Percentiles rank a stretch among this genome's conserved stretches.
Evolutionary conservation across 352 stramenopile species (phyloP).

Genomic region (Phytopythium ostracodes): DNA sequence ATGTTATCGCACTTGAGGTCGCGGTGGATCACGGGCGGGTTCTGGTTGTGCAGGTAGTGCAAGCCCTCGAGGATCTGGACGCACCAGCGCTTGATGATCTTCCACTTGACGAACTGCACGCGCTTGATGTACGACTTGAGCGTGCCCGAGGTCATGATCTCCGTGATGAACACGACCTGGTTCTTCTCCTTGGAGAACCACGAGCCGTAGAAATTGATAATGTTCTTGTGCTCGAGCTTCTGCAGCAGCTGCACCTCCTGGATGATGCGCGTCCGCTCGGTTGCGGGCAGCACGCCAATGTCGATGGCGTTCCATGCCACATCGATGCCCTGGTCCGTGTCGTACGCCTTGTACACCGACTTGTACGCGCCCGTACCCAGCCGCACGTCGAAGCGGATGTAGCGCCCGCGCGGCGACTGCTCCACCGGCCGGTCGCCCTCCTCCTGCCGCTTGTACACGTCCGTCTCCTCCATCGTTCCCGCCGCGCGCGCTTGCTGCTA

Average conservation of each 20-base stretch:
- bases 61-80: slow-evolving; percentile 97
- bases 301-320: slow-evolving; percentile 99
- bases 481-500: too few relatives aligned
- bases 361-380: slow-evolving; percentile 86
- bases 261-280: slow-evolving; percentile 95
- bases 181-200: slow-evolving; percentile 99
- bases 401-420: slow-evolving; percentile 73
- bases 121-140: slow-evolving; percentile 97
- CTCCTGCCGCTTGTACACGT: slow-evolving; percentile 63
- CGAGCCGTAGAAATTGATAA: slow-evolving; percentile 99
- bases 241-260: slow-evolving; percentile 97
- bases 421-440: slow-evolving; percentile 74
- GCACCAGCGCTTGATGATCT: slow-evolving; percentile 97
- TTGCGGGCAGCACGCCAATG: slow-evolving; percentile 92
- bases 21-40: slow-evolving; percentile 90
- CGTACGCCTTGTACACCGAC: slow-evolving; percentile 94
- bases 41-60: slow-evolving; percentile 90
- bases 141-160: slow-evolving; percentile 96
- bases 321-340: slow-evolving; percentile 98
- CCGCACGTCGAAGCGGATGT: slow-evolving; percentile 86
- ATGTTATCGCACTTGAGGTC: slow-evolving; percentile 96
- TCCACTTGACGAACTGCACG: slow-evolving; percentile 97
- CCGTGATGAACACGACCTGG: slow-evolving; percentile 98
- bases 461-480: slow-evolving; percentile 48
- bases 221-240: slow-evolving; percentile 98